Base-by-base conservation (phyloP, 805 yeast species). In the Wickerhamiella brachini region DNA sequence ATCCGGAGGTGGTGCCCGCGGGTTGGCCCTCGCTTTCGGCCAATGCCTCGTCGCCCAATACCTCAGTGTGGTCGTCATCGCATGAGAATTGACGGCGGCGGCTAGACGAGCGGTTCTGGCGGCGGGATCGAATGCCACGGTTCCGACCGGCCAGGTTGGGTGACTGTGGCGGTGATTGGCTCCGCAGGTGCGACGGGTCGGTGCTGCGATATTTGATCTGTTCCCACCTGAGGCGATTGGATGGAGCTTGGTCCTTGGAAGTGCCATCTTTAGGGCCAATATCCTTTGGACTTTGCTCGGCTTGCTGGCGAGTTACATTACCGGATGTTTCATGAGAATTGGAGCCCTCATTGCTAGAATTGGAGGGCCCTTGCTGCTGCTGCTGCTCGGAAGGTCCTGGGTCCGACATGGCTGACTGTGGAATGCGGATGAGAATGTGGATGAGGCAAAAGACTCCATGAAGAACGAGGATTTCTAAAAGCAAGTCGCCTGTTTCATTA, bases 11-110 rank as follows among this genome's bases (percentile, higher is more conserved):
- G n/a, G 38, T 26, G 17, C 26, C 43, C 44, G 20, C 5, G 3
- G 22, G 18, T 17, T 44, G 56, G 22, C 50, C 55, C 17, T 54
- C 61, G 34, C 54, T 57, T 12, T 58, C 57, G 24, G 44, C 21
- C 47, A 17, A 9, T 10, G 39, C 23, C 17, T 13, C 38, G 6
- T 29, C 38, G 43, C 44, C 55, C 20, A 29, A 54, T 18, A 34
- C 18, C 15, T 49, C 54, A 37, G 48, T 53, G 22, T 52, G 51
- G 8, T 49, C 59, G 45, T 55, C 53, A 34, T 54, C 54, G 54
- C 39, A 49, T 34, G 54, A 50, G 48, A 53, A 54, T 22, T 54
- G 49, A 47, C 49, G 34, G 17, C 24, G 45, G 15, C 44, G 41
- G 41, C 20, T 37, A 5, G 20, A 2, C 15, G 20, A 3, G 17